phyloP scores from a whole-genome alignment of 2,329 filamentous ascomycete species.

The Fusarium torreyae region DNA sequence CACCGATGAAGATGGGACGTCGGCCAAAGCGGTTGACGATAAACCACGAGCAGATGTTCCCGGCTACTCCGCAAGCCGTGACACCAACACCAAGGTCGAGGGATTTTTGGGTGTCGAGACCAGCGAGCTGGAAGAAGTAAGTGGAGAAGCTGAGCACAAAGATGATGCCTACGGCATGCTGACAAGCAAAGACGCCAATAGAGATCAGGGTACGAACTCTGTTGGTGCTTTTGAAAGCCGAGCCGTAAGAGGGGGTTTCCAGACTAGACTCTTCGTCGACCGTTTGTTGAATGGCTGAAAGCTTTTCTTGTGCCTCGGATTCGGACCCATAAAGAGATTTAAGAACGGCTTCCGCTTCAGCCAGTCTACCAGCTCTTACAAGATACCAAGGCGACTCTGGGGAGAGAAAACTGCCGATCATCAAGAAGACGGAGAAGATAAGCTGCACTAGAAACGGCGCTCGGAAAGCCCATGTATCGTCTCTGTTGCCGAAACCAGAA shows the following conservation, averaged over 20 bases:
- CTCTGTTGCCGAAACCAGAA: conserved; percentile 65
- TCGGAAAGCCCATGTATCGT: conserved; percentile 69
- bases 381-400: conserved; percentile 62
- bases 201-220: conserved; percentile 58
- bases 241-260: conserved; percentile 49
- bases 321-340: conserved; percentile 52
- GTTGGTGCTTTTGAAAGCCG: conserved; percentile 63
- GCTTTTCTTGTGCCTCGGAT: conserved; percentile 53
- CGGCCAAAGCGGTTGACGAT: conserved; percentile 58
- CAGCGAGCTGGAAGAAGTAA: conserved; percentile 58
- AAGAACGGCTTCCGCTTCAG: conserved; percentile 53
- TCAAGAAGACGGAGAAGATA: conserved; percentile 55
- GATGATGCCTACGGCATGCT: conserved; percentile 61
- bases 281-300: conserved; percentile 53
- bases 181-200: conserved; percentile 57
- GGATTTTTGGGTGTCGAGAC: conserved; percentile 53
- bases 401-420: conserved; percentile 54
- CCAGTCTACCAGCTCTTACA: conserved; percentile 51
- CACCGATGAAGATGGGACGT: conserved; percentile 54
- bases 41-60: conserved; percentile 58
- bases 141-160: conserved; percentile 61
- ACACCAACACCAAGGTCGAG: conserved; percentile 59
- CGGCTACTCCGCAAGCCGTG: conserved; percentile 58
- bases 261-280: conserved; percentile 51
- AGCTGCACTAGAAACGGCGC: conserved; percentile 59